These are phyloP conservation scores for Aspergillus affinis DNA, from an alignment of 495 filamentous ascomycete genomes.

Conservation along the genomic window DNA sequence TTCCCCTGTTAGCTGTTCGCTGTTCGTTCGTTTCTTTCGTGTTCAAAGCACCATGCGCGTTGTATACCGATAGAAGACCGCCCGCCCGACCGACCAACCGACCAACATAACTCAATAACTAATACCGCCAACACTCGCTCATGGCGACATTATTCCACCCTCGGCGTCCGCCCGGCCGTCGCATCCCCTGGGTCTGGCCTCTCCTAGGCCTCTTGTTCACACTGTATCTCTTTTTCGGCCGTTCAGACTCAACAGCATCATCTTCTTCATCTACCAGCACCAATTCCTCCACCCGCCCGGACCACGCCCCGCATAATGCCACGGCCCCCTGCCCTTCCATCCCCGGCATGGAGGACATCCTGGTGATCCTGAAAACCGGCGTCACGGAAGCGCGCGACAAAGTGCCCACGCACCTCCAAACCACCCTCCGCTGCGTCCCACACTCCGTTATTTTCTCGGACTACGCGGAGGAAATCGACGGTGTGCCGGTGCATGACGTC, in stretches of 20 bases:
- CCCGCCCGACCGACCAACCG: neutral
- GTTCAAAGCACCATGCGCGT: no score
- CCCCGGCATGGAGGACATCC: constrained; percentile 36
- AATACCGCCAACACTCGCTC: neutral
- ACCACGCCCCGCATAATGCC: neutral
- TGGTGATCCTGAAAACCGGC: constrained; percentile 49
- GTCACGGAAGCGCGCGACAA: constrained; percentile 47
- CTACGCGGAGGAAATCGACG: constrained; percentile 44
- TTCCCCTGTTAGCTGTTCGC: no score
- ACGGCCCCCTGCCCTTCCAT: constrained; percentile 24
- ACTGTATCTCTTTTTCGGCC: neutral
- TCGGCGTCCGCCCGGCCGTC: constrained; percentile 1
- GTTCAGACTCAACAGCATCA: neutral
- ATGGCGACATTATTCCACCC: constrained; percentile 5
- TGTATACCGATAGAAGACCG: neutral
- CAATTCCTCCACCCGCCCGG: neutral
- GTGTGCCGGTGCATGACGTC: constrained; percentile 42
- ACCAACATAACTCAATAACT: neutral
- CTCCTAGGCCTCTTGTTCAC: constrained; percentile 3
- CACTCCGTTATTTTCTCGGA: constrained; percentile 51
- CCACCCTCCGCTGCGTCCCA: constrained; percentile 46
- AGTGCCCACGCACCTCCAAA: constrained; percentile 43
- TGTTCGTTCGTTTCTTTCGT: no score
- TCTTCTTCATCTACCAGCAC: neutral
- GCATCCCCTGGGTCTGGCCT: constrained; percentile 7